Base-by-base conservation (phyloP, 1,139 yeast genomes). In the Hyphopichia pseudoburtonii region DNA sequence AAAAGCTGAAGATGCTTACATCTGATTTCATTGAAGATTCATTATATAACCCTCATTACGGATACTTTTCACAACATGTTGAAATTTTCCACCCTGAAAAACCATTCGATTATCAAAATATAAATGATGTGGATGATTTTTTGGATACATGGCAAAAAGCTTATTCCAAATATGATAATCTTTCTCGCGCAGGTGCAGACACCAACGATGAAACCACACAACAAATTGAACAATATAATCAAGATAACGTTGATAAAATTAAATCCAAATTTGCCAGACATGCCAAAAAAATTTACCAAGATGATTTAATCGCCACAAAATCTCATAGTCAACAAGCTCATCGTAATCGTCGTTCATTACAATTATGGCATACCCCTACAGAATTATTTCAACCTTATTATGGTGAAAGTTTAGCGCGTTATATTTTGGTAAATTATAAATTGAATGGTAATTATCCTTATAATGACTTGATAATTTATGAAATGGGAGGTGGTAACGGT, bases 401-500 rank as follows among this genome's bases (percentile, higher is more conserved):
- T 52, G 96, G 96, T 6, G 87, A 86, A 54, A 89, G 95, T 0
- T 62, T 87, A 41, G 96, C 95, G 0, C 63, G 89, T 36, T 82
- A 86, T 52, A 60, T 88, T 11, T 56, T 87, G 32, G 78, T 78
- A n/a, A 81, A 82, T 52, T 84, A 82, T 57, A 81, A 82, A 52
- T 57, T 79, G 38, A 79, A 81, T 39, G 70, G 80, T n/a, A 44
- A 49, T 26, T 81, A 76, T 45, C 86, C 87, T 1, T 77, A 78
- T 47, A 64, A 75, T 26, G 88, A 82, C 48, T 65, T 87, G 34
- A 69, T 80, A 6, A 84, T 87, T 11, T 88, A 86, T 59, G 96
- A 88, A 61, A 80, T 86, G 74, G 96, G 96, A 40, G 95, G 92
- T 26, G 96, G 96, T 46, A 87, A 87, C 52, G 95, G 95, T 37